A percentile compares a stretch with the other conserved stretches of the same genome.
Conservation (phyloP, 768 basidiomycete species). For the Calocera viscosa region DNA sequence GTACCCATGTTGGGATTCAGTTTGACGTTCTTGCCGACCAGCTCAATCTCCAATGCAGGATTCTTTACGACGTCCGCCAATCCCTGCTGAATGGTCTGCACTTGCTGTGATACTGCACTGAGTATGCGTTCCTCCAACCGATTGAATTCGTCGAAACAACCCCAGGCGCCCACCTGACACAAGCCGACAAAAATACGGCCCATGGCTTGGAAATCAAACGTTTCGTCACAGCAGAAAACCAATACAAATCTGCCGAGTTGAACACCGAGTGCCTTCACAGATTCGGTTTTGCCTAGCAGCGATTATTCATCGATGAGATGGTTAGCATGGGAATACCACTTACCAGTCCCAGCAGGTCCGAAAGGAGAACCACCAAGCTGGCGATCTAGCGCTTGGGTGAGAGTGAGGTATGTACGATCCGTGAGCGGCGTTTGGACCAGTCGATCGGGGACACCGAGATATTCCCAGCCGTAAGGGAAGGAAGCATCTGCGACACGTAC, state of each 20-base stretch:
- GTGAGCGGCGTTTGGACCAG: conserved; percentile 97
- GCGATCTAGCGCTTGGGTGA: conserved; percentile 89
- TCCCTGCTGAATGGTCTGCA: conserved; percentile 96
- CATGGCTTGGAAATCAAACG: conserved; percentile 99
- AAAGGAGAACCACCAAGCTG: conserved; percentile 96
- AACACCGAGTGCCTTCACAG: conserved; percentile 95
- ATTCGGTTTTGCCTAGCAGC: conserved; percentile 83
- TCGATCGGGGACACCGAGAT: conserved; percentile 90
- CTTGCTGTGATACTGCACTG: conserved; percentile 96
- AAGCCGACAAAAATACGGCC: conserved; percentile 97
- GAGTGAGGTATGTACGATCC: conserved; percentile 88
- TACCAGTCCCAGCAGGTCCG: conserved; percentile 94
- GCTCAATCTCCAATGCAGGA: conserved; percentile 80
- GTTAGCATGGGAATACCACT: conserved; percentile 15
- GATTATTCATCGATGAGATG: neutral
- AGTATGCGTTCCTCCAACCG: conserved; percentile 95
- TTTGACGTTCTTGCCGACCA: conserved; percentile 87
- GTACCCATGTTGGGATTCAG: conserved; percentile 87
- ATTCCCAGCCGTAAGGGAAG: conserved; percentile 98
- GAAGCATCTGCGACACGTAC: conserved; percentile 81
- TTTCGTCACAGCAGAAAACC: conserved; percentile 99
- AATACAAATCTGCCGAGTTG: conserved; percentile 97
- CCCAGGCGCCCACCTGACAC: conserved; percentile 99
- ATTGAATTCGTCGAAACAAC: conserved; percentile 96
- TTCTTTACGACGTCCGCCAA: conserved; percentile 70